Conservation (phyloP, 2,329 filamentous ascomycete species). For the Cadophora malorum region DNA sequence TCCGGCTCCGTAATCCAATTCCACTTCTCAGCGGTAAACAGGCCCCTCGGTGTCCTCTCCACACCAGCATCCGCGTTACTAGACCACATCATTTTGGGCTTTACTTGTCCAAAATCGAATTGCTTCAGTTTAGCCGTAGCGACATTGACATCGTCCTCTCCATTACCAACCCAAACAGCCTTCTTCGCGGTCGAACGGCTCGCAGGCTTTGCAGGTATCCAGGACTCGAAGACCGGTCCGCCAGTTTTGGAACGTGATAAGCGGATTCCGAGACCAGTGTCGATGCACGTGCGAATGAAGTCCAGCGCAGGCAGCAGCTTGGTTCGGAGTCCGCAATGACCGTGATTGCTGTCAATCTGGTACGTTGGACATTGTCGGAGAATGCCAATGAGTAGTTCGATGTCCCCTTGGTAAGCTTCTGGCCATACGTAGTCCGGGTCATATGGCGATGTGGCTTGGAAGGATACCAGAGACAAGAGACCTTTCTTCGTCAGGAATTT, state of each 20-base stretch:
- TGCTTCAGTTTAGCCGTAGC: constrained; percentile 26
- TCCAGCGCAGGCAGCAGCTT: constrained; percentile 71
- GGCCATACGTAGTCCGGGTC: constrained; percentile 44
- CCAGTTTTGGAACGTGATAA: constrained; percentile 37
- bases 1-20: constrained; percentile 56
- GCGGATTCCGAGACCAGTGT: constrained; percentile 42
- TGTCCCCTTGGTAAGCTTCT: constrained; percentile 60
- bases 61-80: constrained; percentile 57
- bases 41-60: constrained; percentile 56
- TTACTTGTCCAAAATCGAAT: constrained; percentile 53
- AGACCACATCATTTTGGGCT: constrained; percentile 58
- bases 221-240: constrained; percentile 39
- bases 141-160: constrained; percentile 33
- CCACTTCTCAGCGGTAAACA: constrained; percentile 65
- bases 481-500: constrained; percentile 70
- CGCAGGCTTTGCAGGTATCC: constrained; percentile 27
- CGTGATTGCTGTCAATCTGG: constrained; percentile 76
- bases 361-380: constrained; percentile 73
- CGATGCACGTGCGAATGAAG: constrained; percentile 64
- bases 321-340: constrained; percentile 73
- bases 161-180: constrained; percentile 35
- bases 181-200: constrained; percentile 23
- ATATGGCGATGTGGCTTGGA: constrained; percentile 54
- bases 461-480: constrained; percentile 65
- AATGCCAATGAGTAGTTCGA: constrained; percentile 64